Percentiles rank a stretch among this genome's conserved stretches.
phyloP scores from a whole-genome alignment of 2,329 filamentous ascomycete genomes.

The Colletotrichum gigasporum region DNA sequence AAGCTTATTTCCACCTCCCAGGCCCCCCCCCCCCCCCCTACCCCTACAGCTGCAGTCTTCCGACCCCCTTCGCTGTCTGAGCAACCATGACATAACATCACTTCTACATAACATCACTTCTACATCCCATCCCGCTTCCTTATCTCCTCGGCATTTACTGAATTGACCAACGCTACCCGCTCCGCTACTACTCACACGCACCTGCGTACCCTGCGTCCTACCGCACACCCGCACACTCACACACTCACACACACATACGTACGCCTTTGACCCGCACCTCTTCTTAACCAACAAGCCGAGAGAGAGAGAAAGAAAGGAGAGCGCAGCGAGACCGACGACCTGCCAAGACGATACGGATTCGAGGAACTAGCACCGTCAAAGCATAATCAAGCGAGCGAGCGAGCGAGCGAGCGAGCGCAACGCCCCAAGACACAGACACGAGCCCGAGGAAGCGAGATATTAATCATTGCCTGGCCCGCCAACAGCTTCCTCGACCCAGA shows the following conservation, averaged over 20 bases:
- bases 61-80: background rate
- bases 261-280: background rate
- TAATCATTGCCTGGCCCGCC: slow-evolving; percentile 3
- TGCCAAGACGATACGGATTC: background rate
- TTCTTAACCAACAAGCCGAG: background rate
- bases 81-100: slow-evolving; percentile 23
- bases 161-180: background rate
- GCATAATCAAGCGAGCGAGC: background rate
- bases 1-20: slow-evolving; percentile 28
- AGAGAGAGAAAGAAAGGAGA: background rate
- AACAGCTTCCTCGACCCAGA: slow-evolving; percentile 2
- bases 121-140: slow-evolving; percentile 16
- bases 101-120: slow-evolving; percentile 24
- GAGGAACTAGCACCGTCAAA: background rate
- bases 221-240: background rate
- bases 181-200: background rate
- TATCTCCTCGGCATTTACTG: slow-evolving; percentile 25
- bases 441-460: background rate
- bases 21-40: too few relatives aligned
- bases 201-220: background rate
- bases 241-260: too few relatives aligned
- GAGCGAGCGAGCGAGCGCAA: background rate
- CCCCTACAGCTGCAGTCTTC: background rate
- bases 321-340: background rate
- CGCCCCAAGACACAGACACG: background rate